These are phyloP conservation scores for Pleurotus citrinopileatus DNA, from an alignment of 768 basidiomycete species.

Conservation along the genomic window DNA sequence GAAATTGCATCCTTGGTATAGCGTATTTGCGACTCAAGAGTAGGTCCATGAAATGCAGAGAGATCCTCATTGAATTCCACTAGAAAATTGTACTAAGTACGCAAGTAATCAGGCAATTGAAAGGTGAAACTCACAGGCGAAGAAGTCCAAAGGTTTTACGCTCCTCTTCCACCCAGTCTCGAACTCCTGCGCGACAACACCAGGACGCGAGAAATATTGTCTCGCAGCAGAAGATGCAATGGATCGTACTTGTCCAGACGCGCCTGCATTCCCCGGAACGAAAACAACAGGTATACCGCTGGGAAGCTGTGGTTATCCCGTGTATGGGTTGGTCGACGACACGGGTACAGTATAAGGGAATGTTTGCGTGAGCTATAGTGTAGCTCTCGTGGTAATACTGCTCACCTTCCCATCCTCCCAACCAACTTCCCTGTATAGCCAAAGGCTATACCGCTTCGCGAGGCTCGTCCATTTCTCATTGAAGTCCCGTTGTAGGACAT, in stretches of 20 bases:
- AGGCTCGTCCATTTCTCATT: conserved; percentile 70
- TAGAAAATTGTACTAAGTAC: conserved; percentile 21
- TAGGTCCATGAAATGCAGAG: conserved; percentile 91
- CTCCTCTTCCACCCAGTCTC: conserved; percentile 25
- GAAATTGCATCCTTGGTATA: conserved; percentile 71
- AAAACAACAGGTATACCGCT: conserved; percentile 87
- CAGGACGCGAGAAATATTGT: conserved; percentile 71
- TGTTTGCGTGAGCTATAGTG: no score
- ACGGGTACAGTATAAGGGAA: no score
- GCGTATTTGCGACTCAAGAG: conserved; percentile 75
- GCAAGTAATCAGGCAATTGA: neutral
- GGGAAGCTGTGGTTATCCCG: neutral
- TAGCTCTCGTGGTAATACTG: conserved; percentile 10
- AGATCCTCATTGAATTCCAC: conserved; percentile 98
- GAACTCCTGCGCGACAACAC: conserved; percentile 53
- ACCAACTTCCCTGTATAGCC: conserved; percentile 85
- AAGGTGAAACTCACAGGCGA: conserved; percentile 56
- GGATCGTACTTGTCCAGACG: conserved; percentile 89
- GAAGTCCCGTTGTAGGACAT: conserved; percentile 69
- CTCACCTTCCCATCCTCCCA: conserved; percentile 71
- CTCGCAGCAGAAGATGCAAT: conserved; percentile 89
- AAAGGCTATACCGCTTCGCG: conserved; percentile 76
- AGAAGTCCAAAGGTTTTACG: conserved; percentile 75
- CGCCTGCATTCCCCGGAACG: conserved; percentile 96
- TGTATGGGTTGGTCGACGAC: no score